Base-by-base conservation (phyloP, 2,329 filamentous ascomycete genomes). In the Alternaria alternata region DNA sequence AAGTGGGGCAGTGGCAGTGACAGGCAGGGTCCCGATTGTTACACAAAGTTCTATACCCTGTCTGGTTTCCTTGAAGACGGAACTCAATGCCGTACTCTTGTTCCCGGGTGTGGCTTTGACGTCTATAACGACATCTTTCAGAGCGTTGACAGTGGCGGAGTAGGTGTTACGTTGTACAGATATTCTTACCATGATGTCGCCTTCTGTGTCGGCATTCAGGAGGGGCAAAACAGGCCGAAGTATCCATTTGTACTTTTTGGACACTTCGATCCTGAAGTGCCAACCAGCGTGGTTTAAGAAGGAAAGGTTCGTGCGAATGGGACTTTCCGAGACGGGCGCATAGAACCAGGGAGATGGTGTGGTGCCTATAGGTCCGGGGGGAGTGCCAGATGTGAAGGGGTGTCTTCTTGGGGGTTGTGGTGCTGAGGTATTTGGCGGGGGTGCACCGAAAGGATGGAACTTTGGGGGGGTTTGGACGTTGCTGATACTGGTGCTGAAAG, bases 221-320 rank as follows among this genome's bases (percentile, higher is more conserved):
- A 30, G 12, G 1, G 52, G 46, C 1, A 56, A 7, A 7, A 12
- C 3, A 6, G 46, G 46, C 3, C 2, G 2, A 1, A 14, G 3
- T 9, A 16, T 42, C 38, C 46, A 44, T 28, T n/a, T 34, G 38
- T 34, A 57, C 11, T 44, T 47, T 5, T 47, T 56, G 7, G 42
- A 57, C 1, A 61, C 14, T 4, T n/a, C 32, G 6, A 57, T 57
- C 3, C 20, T 28, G 22, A 63, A 51, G n/a, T 32, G 1, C 60
- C 57, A 63, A 3, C 52, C 52, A 9, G 34, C 7, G 30, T 44
- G n/a, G 52, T 60, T 63, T 26, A n/a, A 12, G 24, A 8, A 61
- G n/a, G 12, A 36, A n/a, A 61, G 20, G 18, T 6, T 51, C 11
- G 53, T 61, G 39, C 38, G 38, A 9, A 20, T 5, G 7, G 30